These are phyloP conservation scores for Trichoderma arundinaceum DNA, from an alignment of 2,329 filamentous ascomycete species.

Conservation along the genomic window DNA sequence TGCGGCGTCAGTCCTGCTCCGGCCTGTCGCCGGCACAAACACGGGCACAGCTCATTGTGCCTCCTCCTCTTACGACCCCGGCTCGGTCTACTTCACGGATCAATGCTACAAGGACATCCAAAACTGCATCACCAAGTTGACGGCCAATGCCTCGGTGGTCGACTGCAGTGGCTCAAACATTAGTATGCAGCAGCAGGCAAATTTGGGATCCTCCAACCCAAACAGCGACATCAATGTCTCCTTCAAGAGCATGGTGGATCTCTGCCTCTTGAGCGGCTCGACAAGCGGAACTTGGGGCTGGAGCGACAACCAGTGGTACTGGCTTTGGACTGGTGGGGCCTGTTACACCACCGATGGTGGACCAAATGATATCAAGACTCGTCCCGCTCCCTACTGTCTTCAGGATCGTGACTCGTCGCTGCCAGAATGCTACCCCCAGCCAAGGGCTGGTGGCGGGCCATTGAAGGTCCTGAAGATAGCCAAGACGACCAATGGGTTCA, in stretches of 20 bases:
- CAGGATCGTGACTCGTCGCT: conserved; percentile 17
- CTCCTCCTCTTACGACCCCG: conserved; percentile 1
- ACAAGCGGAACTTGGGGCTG: conserved; percentile 14
- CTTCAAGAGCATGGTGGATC: conserved; percentile 16
- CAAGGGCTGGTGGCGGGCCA: neutral
- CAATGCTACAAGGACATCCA: conserved; percentile 18
- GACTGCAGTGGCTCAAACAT: conserved; percentile 19
- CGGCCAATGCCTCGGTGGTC: conserved; percentile 15
- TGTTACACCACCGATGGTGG: conserved; percentile 5
- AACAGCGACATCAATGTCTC: conserved; percentile 20
- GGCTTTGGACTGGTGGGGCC: conserved; percentile 6
- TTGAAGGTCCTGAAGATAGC: conserved; percentile 19
- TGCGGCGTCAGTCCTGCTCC: conserved; percentile 20
- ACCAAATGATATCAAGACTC: conserved; percentile 22
- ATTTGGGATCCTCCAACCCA: neutral
- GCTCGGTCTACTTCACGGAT: conserved; percentile 2
- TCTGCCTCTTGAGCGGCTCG: conserved; percentile 20
- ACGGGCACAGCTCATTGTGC: conserved; percentile 7
- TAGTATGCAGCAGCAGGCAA: conserved; percentile 30
- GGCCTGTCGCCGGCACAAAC: neutral
- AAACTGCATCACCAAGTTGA: conserved; percentile 21
- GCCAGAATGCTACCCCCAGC: conserved; percentile 20
- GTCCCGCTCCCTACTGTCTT: conserved; percentile 14
- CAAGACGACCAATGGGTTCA: conserved; percentile 17
- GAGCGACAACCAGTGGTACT: conserved; percentile 26